Base-by-base conservation (phyloP, 2,329 filamentous ascomycete genomes). In the Scedosporium apiospermum region DNA sequence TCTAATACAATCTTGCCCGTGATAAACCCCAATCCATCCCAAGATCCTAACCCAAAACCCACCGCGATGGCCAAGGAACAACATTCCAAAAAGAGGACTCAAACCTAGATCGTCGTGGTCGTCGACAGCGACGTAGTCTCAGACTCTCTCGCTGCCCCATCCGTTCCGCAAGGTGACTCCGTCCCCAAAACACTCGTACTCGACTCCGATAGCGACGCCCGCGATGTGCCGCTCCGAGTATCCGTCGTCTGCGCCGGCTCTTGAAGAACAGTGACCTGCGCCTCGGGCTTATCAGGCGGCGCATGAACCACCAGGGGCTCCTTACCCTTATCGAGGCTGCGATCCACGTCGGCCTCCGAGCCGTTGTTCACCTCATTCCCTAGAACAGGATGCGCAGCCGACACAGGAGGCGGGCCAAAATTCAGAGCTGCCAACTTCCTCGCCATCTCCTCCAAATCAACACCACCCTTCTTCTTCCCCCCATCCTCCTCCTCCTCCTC, bases 41-140 rank as follows among this genome's bases (percentile, higher is more conserved):
- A 38, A 10, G 27, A 34, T 10, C 30, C 30, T 1, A 34, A 38
- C 34, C 34, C 34, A 14, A 38, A 38, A 38, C 44, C 14, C 53
- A 34, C 30, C 7, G 6, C 30, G 44, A 49, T 49, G 4, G 18
- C 44, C 16, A 18, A 23, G 41, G 16, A 44, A 41, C 30, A 18
- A 23, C 10, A 42, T n/a, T 26, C 21, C 9, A 3, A 26, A n/a
- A 30, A 57, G 42, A 41, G 18, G 3, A 12, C 26, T 30, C 14
- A n/a, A 23, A 14, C 3, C 16, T 30, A 57, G 26, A 51, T 34
- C 51, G 68, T 68, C 0, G 74, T 34, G 46, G 68, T 68, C 0
- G 74, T 75, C 18, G 74, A 74, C 60, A 72, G 63, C 1, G 74
- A 76, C 16, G 73, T 73, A 49, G 75, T 73, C 61, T 76, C 75